phyloP scores from a whole-genome alignment of 441 rosid genomes.

The Melastoma candidum region DNA sequence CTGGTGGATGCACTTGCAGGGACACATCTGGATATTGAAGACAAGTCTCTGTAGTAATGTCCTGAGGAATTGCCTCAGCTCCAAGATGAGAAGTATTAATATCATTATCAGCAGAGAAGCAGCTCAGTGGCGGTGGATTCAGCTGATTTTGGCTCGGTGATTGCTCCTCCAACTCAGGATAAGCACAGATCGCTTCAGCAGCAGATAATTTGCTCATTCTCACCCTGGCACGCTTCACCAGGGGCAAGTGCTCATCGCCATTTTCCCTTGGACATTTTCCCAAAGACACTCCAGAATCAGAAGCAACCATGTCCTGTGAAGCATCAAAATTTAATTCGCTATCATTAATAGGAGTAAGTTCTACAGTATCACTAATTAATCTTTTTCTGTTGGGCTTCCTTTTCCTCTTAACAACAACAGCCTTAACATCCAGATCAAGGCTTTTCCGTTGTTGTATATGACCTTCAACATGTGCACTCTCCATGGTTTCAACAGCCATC shows the following conservation, averaged over 20 bases:
- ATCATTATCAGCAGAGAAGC: conserved; percentile 22
- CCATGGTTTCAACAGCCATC: conserved; percentile 33
- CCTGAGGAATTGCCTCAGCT: conserved; percentile 27
- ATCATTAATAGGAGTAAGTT: conserved; percentile 29
- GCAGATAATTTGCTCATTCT: conserved; percentile 63
- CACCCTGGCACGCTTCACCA: conserved; percentile 97
- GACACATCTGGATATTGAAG: conserved; percentile 26
- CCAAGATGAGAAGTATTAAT: conserved; percentile 19
- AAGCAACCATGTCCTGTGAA: conserved; percentile 18
- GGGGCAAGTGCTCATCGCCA: conserved; percentile 94
- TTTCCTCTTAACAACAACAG: conserved; percentile 60
- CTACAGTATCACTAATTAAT: conserved; percentile 30
- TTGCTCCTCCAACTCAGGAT: conserved; percentile 38
- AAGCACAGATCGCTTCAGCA: conserved; percentile 20
- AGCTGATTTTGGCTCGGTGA: conserved; percentile 23
- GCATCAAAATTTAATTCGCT: conserved; percentile 27
- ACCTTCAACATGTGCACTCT: conserved; percentile 16
- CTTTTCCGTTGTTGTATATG: conserved; percentile 52
- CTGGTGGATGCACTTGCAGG: conserved; percentile 28
- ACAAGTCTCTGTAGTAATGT: conserved; percentile 26
- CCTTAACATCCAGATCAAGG: conserved; percentile 60
- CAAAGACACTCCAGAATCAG: conserved; percentile 30
- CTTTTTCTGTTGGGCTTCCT: conserved; percentile 73
- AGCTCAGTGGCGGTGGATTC: conserved; percentile 24
- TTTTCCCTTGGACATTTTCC: conserved; percentile 40